Conservation (phyloP, 148 eudicot species). For the Nepenthes mirabilis region DNA sequence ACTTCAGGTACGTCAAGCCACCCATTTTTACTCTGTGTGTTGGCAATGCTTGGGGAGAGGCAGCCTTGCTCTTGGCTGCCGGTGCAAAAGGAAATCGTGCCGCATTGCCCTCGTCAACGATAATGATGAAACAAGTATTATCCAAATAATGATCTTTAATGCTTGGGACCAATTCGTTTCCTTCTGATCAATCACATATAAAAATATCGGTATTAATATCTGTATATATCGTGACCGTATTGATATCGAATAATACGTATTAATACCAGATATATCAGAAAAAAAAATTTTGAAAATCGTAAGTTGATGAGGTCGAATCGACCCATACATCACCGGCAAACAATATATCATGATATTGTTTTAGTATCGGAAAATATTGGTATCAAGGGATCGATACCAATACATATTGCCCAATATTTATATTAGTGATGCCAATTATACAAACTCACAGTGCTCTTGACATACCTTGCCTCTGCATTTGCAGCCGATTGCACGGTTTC, state of each 20-base stretch:
- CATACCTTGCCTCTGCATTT: slow-evolving; percentile 10
- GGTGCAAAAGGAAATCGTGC: slow-evolving; percentile 91
- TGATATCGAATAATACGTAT: no score
- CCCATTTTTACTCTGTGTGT: slow-evolving; percentile 86
- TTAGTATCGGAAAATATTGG: no score
- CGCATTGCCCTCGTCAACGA: slow-evolving; percentile 89
- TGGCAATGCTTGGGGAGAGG: slow-evolving; percentile 99
- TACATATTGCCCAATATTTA: no score
- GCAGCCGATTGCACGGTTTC: slow-evolving; percentile 87
- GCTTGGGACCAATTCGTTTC: not conserved
- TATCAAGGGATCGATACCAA: no score
- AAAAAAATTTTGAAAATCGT: no score
- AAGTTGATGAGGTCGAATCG: no score
- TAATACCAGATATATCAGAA: no score
- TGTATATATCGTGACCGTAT: no score
- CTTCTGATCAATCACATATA: no score
- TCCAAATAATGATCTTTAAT: not conserved
- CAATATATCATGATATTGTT: no score
- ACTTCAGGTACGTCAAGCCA: slow-evolving; percentile 52
- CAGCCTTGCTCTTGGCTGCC: slow-evolving; percentile 91
- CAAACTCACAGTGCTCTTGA: not conserved
- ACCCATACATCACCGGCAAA: no score
- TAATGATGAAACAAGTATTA: slow-evolving; percentile 79
- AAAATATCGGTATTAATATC: no score
- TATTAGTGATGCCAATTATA: not conserved